phyloP scores from a whole-genome alignment of 352 stramenopile genomes.

The Phytopythium mirpurense region DNA sequence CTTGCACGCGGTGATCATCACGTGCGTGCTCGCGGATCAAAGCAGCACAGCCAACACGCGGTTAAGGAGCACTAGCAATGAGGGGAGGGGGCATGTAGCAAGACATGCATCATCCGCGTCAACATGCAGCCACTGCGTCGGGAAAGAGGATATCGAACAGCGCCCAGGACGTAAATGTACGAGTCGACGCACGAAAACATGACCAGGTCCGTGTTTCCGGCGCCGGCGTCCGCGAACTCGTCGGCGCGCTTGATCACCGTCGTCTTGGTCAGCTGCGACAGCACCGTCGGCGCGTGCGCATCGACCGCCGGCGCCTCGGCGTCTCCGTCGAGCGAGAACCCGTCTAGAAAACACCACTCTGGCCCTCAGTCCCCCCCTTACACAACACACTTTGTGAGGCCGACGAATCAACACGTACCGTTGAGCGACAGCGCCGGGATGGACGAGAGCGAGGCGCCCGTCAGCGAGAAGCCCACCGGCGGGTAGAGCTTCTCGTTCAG shows the following conservation, averaged over 20 bases:
- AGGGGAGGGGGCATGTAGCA: background rate
- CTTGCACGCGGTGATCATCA: conserved; percentile 91
- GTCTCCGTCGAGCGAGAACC: conserved; percentile 34
- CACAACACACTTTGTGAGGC: no score
- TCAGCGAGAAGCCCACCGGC: conserved; percentile 59
- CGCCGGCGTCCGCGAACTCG: conserved; percentile 36
- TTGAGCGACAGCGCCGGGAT: conserved; percentile 28
- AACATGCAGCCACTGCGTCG: background rate
- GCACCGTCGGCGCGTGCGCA: conserved; percentile 33
- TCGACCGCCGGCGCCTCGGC: conserved; percentile 12
- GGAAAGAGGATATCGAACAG: conserved; percentile 85
- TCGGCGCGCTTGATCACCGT: conserved; percentile 77
- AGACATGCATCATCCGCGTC: background rate
- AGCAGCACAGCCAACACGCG: conserved; percentile 10
- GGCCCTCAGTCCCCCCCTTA: conserved; percentile 10
- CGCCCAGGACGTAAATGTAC: conserved; percentile 93
- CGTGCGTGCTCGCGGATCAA: conserved; percentile 51
- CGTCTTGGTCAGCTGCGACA: conserved; percentile 64
- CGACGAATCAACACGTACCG: no score
- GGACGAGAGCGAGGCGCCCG: conserved; percentile 11
- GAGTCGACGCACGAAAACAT: conserved; percentile 92
- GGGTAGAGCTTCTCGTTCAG: conserved; percentile 82
- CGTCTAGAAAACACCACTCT: conserved; percentile 17
- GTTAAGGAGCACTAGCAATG: conserved; percentile 39
- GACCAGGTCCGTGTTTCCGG: conserved; percentile 45